Evolutionary conservation across 148 eudicot genomes (phyloP).

Genomic region (Diospyros lotus): DNA sequence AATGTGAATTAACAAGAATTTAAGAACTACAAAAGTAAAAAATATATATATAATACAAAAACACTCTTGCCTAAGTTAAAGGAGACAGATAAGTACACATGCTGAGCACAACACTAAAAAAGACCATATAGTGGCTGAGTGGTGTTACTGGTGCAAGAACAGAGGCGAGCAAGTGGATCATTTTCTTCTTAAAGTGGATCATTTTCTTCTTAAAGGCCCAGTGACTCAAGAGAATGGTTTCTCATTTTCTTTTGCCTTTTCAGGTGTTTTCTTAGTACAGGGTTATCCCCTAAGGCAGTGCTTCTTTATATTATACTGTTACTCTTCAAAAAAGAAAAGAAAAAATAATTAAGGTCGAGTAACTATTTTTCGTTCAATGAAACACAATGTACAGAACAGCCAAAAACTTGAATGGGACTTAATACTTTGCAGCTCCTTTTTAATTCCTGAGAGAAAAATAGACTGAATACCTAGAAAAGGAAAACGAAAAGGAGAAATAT

Average conservation of each 20-base stretch:
- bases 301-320: no score
- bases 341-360: no score
- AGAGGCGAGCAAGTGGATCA: no score
- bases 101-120: background rate
- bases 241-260: no score
- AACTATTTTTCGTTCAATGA: background rate
- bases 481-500: background rate
- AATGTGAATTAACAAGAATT: background rate
- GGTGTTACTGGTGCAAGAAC: no score
- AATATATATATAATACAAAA: background rate
- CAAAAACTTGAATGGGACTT: background rate
- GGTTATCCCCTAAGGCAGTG: no score
- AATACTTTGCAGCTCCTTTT: background rate
- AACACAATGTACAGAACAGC: background rate
- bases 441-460: background rate
- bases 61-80: background rate
- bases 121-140: no score
- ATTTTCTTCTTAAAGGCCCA: no score
- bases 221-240: no score
- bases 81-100: background rate
- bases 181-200: no score
- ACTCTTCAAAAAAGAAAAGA: no score
- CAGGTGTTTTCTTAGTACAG: no score
- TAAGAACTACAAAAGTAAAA: background rate
- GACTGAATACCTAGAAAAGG: background rate